Conservation (phyloP, 139 green algal genomes). For the Prasinococcaceae sp. region DNA sequence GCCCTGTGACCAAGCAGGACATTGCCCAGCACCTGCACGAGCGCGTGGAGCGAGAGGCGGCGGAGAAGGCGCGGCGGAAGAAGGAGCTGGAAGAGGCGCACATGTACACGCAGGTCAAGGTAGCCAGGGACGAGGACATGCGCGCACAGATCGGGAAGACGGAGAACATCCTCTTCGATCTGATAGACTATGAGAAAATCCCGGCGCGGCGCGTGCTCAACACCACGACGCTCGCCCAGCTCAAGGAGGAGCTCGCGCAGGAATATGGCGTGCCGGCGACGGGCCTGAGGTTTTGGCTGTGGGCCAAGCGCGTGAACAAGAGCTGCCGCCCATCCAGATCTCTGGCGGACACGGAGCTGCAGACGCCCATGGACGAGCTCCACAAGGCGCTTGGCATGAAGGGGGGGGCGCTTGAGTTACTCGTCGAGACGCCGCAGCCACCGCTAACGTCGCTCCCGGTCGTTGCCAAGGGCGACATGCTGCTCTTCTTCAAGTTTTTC, state of each 20-base stretch:
- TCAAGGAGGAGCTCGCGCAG: slow-evolving; percentile 49
- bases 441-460: slow-evolving; percentile 13
- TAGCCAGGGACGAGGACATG: slow-evolving; percentile 29
- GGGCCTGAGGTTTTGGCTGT: slow-evolving; percentile 81
- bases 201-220: slow-evolving; percentile 58
- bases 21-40: slow-evolving; percentile 65
- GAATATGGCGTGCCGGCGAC: slow-evolving; percentile 49
- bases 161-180: slow-evolving; percentile 65
- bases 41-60: slow-evolving; percentile 53
- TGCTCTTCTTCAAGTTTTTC: slow-evolving; percentile 90
- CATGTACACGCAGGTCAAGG: slow-evolving; percentile 70
- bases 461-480: slow-evolving; percentile 26
- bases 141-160: slow-evolving; percentile 42
- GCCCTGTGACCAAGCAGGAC: slow-evolving; percentile 50
- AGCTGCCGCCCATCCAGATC: slow-evolving; percentile 45
- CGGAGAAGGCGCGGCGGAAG: slow-evolving; percentile 44
- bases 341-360: slow-evolving; percentile 30
- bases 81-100: slow-evolving; percentile 78
- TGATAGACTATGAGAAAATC: slow-evolving; percentile 70
- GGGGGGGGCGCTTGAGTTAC: background rate
- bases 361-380: slow-evolving; percentile 10
- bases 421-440: background rate
- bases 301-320: slow-evolving; percentile 58
- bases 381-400: background rate
- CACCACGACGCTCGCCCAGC: slow-evolving; percentile 53